phyloP scores from a whole-genome alignment of 768 basidiomycete species.

The Tulasnella sp. region DNA sequence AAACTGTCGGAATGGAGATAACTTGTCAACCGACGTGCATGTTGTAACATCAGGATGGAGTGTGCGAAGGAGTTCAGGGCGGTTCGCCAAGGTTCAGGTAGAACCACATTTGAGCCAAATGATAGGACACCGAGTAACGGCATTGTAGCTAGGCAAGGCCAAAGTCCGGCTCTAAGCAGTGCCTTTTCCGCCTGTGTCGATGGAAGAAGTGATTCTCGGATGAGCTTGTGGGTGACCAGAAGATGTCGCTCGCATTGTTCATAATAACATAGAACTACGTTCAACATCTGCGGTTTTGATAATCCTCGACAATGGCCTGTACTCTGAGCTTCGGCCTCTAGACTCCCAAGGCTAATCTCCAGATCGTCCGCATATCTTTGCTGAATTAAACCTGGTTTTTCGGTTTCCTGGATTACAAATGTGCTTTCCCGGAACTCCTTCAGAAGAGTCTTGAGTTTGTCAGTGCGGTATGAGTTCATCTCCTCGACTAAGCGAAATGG shows the following conservation, averaged over 20 bases:
- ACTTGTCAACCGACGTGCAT: slow-evolving; percentile 15
- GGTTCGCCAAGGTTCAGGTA: slow-evolving; percentile 11
- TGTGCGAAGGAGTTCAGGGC: not conserved
- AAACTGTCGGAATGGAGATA: slow-evolving; percentile 19
- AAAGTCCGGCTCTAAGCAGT: not conserved
- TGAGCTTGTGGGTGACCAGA: not conserved
- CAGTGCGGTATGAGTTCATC: too few species aligned
- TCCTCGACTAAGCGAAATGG: too few species aligned
- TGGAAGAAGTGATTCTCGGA: not conserved
- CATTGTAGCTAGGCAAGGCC: not conserved
- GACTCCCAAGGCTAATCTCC: slow-evolving; percentile 14
- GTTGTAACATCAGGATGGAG: not conserved
- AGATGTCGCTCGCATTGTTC: too few species aligned
- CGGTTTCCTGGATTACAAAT: too few species aligned
- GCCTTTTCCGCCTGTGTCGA: not conserved
- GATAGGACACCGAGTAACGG: slow-evolving; percentile 20
- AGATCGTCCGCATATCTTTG: slow-evolving; percentile 15
- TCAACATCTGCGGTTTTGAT: too few species aligned
- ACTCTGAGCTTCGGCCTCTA: too few species aligned
- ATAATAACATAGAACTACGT: too few species aligned
- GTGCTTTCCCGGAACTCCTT: too few species aligned
- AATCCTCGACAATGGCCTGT: too few species aligned
- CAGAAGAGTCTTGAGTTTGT: too few species aligned
- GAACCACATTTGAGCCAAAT: slow-evolving; percentile 17
- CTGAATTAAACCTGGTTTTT: too few species aligned